Evolutionary conservation across 371 early-diverging fungal genomes (phyloP).

Genomic region (Actinomortierella ambigua): DNA sequence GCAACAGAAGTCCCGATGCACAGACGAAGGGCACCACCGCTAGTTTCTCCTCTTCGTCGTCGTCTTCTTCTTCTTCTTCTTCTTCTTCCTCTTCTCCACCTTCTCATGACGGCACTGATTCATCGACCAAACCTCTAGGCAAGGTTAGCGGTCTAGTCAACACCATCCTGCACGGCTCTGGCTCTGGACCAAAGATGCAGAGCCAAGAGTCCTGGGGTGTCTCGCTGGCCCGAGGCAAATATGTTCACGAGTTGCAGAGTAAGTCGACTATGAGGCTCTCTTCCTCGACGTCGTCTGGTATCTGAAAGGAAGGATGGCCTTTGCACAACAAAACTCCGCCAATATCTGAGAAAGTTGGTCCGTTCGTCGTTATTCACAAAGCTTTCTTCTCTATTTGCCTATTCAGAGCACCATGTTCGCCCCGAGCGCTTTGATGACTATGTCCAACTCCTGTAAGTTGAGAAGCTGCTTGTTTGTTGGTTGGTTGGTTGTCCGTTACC

Average conservation of each 20-base stretch:
- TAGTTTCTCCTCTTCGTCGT: no score
- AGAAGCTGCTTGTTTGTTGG: no score
- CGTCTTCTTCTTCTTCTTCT: no score
- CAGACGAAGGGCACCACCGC: background rate
- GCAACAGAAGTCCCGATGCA: conserved; percentile 10
- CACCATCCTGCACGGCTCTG: conserved; percentile 44
- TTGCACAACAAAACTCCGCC: background rate
- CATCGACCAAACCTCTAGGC: conserved; percentile 24
- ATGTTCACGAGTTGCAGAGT: conserved; percentile 87
- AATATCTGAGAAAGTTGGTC: background rate
- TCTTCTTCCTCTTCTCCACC: conserved; percentile 2
- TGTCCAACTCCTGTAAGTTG: conserved; percentile 64
- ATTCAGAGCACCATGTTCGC: conserved; percentile 78
- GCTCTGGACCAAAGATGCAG: conserved; percentile 34
- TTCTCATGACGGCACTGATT: conserved; percentile 2
- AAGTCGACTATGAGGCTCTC: conserved; percentile 27
- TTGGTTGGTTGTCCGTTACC: no score
- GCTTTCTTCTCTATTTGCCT: conserved; percentile 1
- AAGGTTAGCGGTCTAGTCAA: conserved; percentile 48
- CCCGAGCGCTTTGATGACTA: conserved; percentile 90
- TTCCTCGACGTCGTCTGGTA: background rate
- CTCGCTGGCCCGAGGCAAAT: conserved; percentile 83
- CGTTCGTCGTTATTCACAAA: conserved; percentile 3
- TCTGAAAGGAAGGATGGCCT: background rate
- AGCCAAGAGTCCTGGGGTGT: conserved; percentile 48